Base-by-base conservation (phyloP, 352 stramenopile species). In the Phytophthora chlamydospora region DNA sequence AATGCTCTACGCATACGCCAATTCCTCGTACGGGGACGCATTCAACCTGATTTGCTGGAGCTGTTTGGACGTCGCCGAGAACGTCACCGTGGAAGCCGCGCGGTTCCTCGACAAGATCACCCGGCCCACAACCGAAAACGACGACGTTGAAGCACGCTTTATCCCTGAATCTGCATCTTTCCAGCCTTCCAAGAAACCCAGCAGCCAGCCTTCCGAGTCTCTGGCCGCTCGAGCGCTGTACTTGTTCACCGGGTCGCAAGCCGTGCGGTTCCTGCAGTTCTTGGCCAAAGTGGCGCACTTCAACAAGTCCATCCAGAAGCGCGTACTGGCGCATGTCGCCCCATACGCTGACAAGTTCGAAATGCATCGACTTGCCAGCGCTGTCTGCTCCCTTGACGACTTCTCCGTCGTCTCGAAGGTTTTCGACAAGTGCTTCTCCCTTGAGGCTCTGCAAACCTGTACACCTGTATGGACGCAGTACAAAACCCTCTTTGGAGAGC, bases 21-120 rank as follows among this genome's bases (percentile, higher is more conserved):
- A 86, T 31, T 47, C 62, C 0, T 51, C 62, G 13, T 88, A 89
- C 32, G 85, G 80, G 1, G 73, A 90, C 12, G 76, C 77, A 3
- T 71, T 88, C 51, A 88, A 81, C 52, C 29, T 65, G n/a, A 82
- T 91, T 32, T 90, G 79, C 68, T 84, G 71, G 76, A 91, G 83
- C 41, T 91, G 80, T 50, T 65, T 91, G 42, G 83, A 93, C 50
- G 70, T 73, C 14, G 66, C 77, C 3, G 85, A 90, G 50, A 81
- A 77, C 49, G 77, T 90, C 35, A 88, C 78, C 0, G 75, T 89
- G 11, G 80, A 91, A 59, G 79, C 85, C 12, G 78, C 78, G 0
- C 73, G 76, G 41, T 73, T 93, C 29, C 64, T 90, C 19, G 79
- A 88, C 31, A 72, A 77, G 6, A 72, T 91, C 46, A 85, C 79